Evolutionary conservation across 805 yeast species (phyloP).

Genomic region (Saccharomycopsis fibuligera): DNA sequence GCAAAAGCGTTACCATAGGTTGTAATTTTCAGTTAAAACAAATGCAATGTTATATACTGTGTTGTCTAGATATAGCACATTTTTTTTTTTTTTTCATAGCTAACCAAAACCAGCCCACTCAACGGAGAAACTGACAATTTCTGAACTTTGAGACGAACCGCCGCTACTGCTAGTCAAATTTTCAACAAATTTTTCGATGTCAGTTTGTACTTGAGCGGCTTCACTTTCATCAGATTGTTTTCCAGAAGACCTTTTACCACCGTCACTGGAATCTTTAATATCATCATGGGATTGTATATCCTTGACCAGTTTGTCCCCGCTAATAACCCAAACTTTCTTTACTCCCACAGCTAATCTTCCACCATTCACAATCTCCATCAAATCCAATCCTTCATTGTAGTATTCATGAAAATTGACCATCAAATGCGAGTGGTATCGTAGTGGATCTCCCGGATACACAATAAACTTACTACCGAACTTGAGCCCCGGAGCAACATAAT

Average conservation of each 20-base stretch:
- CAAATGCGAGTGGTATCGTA: constrained; percentile 82
- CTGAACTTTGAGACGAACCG: no score
- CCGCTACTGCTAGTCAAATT: not conserved
- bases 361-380: constrained; percentile 64
- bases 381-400: constrained; percentile 45
- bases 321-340: constrained; percentile 72
- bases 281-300: constrained; percentile 21
- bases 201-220: not conserved
- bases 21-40: no score
- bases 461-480: constrained; percentile 87
- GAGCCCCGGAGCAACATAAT: constrained; percentile 71
- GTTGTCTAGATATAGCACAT: no score
- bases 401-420: constrained; percentile 47
- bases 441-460: constrained; percentile 93
- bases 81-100: not conserved
- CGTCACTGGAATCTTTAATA: constrained; percentile 19
- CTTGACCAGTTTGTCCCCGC: constrained; percentile 30
- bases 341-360: constrained; percentile 92
- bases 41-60: no score
- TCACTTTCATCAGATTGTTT: not conserved
- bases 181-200: not conserved
- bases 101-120: constrained; percentile 98
- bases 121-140: constrained; percentile 53
- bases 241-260: not conserved
- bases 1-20: no score